phyloP scores from a whole-genome alignment of 768 basidiomycete species.

The Zangia roseola region DNA sequence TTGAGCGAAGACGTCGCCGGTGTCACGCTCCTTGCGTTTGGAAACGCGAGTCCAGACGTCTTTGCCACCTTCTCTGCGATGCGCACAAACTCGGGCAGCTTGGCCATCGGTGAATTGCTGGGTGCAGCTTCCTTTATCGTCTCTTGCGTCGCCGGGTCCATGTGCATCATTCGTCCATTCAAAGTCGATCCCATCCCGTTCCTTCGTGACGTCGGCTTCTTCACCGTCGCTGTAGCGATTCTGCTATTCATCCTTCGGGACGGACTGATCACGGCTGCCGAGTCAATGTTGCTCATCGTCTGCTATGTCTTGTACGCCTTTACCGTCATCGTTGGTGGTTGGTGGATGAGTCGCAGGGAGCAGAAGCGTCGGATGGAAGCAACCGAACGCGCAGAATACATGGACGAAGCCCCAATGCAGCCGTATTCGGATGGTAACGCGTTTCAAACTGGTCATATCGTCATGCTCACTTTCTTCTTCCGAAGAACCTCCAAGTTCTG shows the following conservation, averaged over 20 bases:
- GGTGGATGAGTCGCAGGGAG: conserved; percentile 66
- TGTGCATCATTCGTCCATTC: conserved; percentile 97
- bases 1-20: conserved; percentile 93
- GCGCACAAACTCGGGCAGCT: conserved; percentile 75
- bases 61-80: conserved; percentile 96
- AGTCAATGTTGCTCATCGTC: conserved; percentile 67
- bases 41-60: conserved; percentile 95
- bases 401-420: conserved; percentile 41
- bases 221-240: conserved; percentile 77
- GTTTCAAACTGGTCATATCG: conserved; percentile 11
- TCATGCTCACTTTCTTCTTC: conserved; percentile 4
- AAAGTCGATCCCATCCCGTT: conserved; percentile 78
- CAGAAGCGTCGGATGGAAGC: conserved; percentile 46
- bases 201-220: conserved; percentile 93
- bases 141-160: conserved; percentile 95
- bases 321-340: conserved; percentile 72
- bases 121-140: conserved; percentile 96
- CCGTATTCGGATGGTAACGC: conserved; percentile 67
- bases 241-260: conserved; percentile 79
- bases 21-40: conserved; percentile 95
- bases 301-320: conserved; percentile 78
- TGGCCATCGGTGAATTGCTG: conserved; percentile 93
- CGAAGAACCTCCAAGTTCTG: conserved; percentile 15
- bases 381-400: conserved; percentile 57
- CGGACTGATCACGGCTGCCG: conserved; percentile 62